phyloP scores from a whole-genome alignment of 1,284 basidiomycete species.

The Inonotus hispidus region DNA sequence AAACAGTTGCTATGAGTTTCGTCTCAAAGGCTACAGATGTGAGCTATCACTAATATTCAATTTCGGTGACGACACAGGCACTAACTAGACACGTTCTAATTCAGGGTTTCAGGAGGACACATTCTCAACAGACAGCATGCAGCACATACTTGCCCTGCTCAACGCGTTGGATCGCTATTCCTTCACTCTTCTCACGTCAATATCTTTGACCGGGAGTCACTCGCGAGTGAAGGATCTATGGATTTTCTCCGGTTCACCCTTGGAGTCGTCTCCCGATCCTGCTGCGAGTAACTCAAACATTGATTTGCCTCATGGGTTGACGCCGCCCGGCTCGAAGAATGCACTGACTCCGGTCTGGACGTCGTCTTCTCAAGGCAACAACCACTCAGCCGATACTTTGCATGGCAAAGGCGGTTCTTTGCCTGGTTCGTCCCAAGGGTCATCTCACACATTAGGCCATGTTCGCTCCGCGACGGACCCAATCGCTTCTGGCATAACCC shows the following conservation, averaged over 20 bases:
- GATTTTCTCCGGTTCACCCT: constrained; percentile 58
- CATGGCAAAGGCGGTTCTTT: constrained; percentile 6
- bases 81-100: constrained; percentile 17
- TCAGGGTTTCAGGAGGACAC: constrained; percentile 75
- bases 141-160: constrained; percentile 63
- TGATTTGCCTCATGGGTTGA: constrained; percentile 23
- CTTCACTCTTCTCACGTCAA: constrained; percentile 61
- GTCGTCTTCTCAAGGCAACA: constrained; percentile 26
- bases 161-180: constrained; percentile 60
- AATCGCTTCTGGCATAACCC: not conserved
- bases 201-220: constrained; percentile 56
- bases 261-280: constrained; percentile 29
- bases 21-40: constrained; percentile 77
- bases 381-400: constrained; percentile 12
- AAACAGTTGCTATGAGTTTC: constrained; percentile 69
- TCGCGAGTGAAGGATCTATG: constrained; percentile 73
- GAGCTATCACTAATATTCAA: constrained; percentile 25
- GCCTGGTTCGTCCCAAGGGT: not conserved
- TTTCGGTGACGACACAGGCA: constrained; percentile 4
- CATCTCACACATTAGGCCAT: constrained; percentile 23
- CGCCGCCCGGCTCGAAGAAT: constrained; percentile 17
- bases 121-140: constrained; percentile 70
- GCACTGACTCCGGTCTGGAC: constrained; percentile 27
- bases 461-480: constrained; percentile 19
- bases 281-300: constrained; percentile 27